Conservation (phyloP, 2,329 filamentous ascomycete species). For the Blumeria graminis region DNA sequence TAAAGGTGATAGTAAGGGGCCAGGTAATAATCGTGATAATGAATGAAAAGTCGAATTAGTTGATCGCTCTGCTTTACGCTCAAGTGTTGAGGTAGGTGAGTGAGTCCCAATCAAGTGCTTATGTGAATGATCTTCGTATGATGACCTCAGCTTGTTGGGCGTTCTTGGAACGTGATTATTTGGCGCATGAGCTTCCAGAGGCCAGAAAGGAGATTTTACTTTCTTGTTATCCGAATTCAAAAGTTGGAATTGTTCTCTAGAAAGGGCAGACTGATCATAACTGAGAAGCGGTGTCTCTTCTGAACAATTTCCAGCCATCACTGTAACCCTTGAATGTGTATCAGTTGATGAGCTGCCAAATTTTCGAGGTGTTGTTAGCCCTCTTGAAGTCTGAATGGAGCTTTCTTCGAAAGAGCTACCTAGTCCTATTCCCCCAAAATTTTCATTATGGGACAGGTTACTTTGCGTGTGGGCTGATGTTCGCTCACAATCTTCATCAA, state of each 20-base stretch:
- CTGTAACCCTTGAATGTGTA: conserved; percentile 2
- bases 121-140: conserved; percentile 11
- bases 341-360: conserved; percentile 9
- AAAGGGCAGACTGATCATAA: conserved; percentile 11
- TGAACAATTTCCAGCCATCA: conserved; percentile 2
- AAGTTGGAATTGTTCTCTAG: conserved; percentile 7
- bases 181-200: conserved; percentile 11
- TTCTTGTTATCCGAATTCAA: conserved; percentile 9
- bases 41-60: conserved; percentile 22
- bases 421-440: conserved; percentile 3
- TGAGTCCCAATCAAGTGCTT: conserved; percentile 13
- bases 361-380: conserved; percentile 8
- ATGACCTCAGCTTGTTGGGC: conserved; percentile 9
- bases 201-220: conserved; percentile 10
- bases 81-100: conserved; percentile 12
- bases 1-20: conserved; percentile 33
- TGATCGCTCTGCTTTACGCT: conserved; percentile 16
- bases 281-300: conserved; percentile 10
- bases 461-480: conserved; percentile 3
- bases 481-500: conserved; percentile 5
- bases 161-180: conserved; percentile 7
- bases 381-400: conserved; percentile 8
- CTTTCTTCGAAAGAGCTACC: conserved; percentile 12
- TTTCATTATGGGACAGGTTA: conserved; percentile 7
- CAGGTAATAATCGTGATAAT: conserved; percentile 27